phyloP scores from a whole-genome alignment of 139 green algal species.

The Micromonas commoda region DNA sequence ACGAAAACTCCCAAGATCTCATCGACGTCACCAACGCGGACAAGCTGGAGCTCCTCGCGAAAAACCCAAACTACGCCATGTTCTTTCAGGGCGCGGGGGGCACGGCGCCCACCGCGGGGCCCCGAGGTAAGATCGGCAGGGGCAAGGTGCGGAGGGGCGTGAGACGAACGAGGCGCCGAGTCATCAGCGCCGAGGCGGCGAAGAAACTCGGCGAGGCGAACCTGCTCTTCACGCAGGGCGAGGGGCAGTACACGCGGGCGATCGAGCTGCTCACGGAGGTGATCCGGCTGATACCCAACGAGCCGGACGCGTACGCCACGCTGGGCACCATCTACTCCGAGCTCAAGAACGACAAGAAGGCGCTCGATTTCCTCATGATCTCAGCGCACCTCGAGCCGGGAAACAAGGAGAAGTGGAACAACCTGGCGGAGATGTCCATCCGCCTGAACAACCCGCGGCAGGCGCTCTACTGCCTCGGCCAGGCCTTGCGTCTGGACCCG shows the following conservation, averaged over 20 bases:
- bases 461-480: slow-evolving; percentile 75
- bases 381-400: slow-evolving; percentile 68
- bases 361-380: slow-evolving; percentile 84
- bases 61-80: no score
- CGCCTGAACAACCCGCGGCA: slow-evolving; percentile 60
- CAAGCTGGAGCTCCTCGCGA: no score
- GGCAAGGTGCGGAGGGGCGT: no score
- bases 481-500: slow-evolving; percentile 45
- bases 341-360: slow-evolving; percentile 45
- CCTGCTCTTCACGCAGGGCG: slow-evolving; percentile 60
- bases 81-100: no score
- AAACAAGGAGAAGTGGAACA: slow-evolving; percentile 63
- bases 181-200: not conserved
- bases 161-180: not conserved
- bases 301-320: slow-evolving; percentile 68
- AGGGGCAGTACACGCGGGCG: slow-evolving; percentile 43
- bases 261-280: slow-evolving; percentile 60
- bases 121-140: no score
- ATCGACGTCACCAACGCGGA: no score
- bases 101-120: no score
- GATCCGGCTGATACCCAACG: slow-evolving; percentile 60
- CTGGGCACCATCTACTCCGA: slow-evolving; percentile 69
- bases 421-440: slow-evolving; percentile 56
- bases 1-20: no score
- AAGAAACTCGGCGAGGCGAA: slow-evolving; percentile 68